These are phyloP conservation scores for Didymella exigua DNA, from an alignment of 2,329 filamentous ascomycete genomes.

Conservation along the genomic window DNA sequence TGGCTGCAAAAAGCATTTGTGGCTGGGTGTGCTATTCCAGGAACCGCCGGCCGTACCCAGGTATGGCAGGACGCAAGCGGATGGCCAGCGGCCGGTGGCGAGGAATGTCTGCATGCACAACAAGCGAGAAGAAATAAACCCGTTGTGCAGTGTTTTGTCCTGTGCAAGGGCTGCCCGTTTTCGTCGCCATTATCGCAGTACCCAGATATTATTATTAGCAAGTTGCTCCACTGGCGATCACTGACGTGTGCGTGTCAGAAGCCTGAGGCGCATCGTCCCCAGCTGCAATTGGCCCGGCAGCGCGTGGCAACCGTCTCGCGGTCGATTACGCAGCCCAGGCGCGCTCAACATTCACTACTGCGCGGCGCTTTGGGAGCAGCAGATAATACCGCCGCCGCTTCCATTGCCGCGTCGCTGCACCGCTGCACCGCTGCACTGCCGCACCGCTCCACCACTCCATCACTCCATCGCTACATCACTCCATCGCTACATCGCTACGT, in stretches of 20 bases:
- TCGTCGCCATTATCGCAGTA: background rate
- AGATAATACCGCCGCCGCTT: conserved; percentile 1
- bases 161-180: background rate
- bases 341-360: conserved; percentile 14
- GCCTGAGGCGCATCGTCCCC: conserved; percentile 5
- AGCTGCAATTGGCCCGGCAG: conserved; percentile 1
- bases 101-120: conserved; percentile 5
- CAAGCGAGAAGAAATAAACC: background rate
- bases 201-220: too few relatives aligned
- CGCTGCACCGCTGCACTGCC: background rate
- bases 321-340: conserved; percentile 12
- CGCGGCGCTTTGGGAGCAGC: conserved; percentile 7
- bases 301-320: conserved; percentile 1
- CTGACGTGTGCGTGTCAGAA: conserved; percentile 11
- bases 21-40: conserved; percentile 8
- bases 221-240: background rate
- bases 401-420: too few relatives aligned
- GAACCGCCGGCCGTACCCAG: background rate
- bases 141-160: background rate
- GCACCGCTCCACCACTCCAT: background rate
- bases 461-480: background rate
- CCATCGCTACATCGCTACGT: background rate
- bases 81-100: background rate
- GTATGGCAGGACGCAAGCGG: conserved; percentile 13
- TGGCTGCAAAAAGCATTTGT: background rate